These are phyloP conservation scores for Emydomyces testavorans DNA, from an alignment of 2,329 filamentous ascomycete species.

Conservation along the genomic window DNA sequence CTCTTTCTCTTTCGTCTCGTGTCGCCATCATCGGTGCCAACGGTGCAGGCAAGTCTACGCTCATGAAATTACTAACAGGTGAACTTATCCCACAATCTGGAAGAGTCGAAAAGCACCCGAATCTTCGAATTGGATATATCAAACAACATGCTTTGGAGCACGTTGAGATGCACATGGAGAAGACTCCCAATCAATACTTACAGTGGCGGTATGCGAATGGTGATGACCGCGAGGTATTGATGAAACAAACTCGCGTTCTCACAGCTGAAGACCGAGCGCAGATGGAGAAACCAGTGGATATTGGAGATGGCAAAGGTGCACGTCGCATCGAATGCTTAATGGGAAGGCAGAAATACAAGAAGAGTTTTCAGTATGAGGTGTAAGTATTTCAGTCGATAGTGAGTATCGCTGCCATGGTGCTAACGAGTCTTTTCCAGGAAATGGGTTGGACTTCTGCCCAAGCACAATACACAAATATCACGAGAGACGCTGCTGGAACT, in stretches of 20 bases:
- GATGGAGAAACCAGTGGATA: constrained; percentile 80
- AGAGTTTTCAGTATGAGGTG: constrained; percentile 97
- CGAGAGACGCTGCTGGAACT: constrained; percentile 78
- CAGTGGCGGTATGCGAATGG: constrained; percentile 98
- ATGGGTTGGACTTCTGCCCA: constrained; percentile 80
- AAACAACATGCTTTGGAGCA: constrained; percentile 98
- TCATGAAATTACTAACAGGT: constrained; percentile 94
- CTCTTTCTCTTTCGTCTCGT: constrained; percentile 76
- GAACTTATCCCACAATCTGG: constrained; percentile 74
- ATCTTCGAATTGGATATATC: constrained; percentile 97
- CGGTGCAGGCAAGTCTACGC: constrained; percentile 93
- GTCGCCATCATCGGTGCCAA: constrained; percentile 96
- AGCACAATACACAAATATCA: constrained; percentile 84
- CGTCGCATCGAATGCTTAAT: constrained; percentile 79
- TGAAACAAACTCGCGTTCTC: constrained; percentile 92
- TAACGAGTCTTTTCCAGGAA: constrained; percentile 46
- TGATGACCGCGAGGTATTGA: constrained; percentile 88
- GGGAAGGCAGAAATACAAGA: constrained; percentile 97
- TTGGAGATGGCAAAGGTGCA: constrained; percentile 67
- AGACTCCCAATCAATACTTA: constrained; percentile 97
- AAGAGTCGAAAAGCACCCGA: constrained; percentile 95
- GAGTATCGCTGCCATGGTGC: constrained; percentile 10
- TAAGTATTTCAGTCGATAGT: constrained; percentile 34
- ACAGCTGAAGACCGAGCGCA: constrained; percentile 76
- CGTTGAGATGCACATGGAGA: constrained; percentile 98